Evolutionary conservation across 2,329 filamentous ascomycete species (phyloP).

Genomic region (Xylaria sp.): DNA sequence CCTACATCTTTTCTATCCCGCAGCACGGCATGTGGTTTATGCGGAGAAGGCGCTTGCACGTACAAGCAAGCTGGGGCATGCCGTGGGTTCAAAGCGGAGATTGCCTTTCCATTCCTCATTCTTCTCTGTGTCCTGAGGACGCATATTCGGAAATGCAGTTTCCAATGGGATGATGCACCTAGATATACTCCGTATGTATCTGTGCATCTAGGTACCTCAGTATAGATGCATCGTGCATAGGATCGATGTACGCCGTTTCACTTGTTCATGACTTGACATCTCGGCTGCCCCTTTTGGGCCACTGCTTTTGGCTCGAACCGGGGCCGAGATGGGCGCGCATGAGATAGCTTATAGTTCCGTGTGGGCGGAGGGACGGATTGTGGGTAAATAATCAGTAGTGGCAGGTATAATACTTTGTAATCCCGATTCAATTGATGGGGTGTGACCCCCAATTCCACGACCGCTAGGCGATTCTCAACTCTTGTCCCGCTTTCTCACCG

Average conservation of each 20-base stretch:
- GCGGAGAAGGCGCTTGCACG: background rate
- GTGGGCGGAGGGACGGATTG: background rate
- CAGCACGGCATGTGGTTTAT: constrained; percentile 5
- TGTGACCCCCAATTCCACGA: background rate
- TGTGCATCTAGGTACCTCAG: background rate
- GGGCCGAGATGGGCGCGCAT: constrained; percentile 3
- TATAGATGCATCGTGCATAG: background rate
- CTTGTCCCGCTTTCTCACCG: constrained; percentile 14
- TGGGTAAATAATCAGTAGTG: background rate
- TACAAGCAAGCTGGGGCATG: background rate
- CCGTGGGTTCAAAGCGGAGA: background rate
- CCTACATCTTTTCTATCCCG: background rate
- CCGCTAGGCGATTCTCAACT: constrained; percentile 5
- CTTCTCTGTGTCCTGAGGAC: background rate
- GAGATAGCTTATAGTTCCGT: background rate
- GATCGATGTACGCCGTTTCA: background rate
- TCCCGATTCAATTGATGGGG: constrained; percentile 2
- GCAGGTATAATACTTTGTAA: background rate
- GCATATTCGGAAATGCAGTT: background rate
- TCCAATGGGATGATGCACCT: constrained; percentile 4
- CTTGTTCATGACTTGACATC: background rate
- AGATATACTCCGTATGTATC: background rate
- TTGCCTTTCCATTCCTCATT: background rate
- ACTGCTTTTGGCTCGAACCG: background rate
- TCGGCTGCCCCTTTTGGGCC: background rate